Evolutionary conservation across 805 yeast genomes (phyloP).

Genomic region (Cyberlindnera suaveolens): DNA sequence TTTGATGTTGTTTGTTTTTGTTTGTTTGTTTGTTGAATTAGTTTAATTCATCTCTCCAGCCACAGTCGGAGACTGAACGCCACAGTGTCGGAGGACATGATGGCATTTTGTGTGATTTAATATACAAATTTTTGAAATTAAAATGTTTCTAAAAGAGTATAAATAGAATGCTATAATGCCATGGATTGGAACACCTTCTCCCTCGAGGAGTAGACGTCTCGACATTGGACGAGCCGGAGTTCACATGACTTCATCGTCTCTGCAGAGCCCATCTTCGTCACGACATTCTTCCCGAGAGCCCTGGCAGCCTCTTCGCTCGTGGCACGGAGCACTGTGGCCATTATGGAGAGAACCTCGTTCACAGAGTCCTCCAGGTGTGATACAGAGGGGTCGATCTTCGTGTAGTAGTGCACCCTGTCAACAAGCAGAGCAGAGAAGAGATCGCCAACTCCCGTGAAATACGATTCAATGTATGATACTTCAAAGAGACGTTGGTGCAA

Average conservation of each 20-base stretch:
- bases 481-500: conserved; percentile 28
- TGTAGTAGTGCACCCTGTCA: conserved; percentile 45
- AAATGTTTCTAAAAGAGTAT: too few relatives aligned
- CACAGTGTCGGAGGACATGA: too few relatives aligned
- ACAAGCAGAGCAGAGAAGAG: conserved; percentile 74
- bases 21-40: too few relatives aligned
- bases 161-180: background rate
- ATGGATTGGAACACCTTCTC: conserved; percentile 10
- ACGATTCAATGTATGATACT: conserved; percentile 62
- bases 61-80: too few relatives aligned
- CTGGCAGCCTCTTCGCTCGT: conserved; percentile 37
- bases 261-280: conserved; percentile 48
- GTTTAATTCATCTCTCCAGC: too few relatives aligned
- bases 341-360: conserved; percentile 49
- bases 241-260: conserved; percentile 70
- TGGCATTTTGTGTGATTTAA: too few relatives aligned
- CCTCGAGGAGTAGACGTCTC: conserved; percentile 27
- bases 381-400: background rate
- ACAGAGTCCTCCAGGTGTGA: conserved; percentile 31
- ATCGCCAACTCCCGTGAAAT: conserved; percentile 95
- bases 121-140: too few relatives aligned
- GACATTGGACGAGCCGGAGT: conserved; percentile 57
- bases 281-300: conserved; percentile 32
- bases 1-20: too few relatives aligned
- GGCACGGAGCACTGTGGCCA: conserved; percentile 43